A percentile compares a stretch with the other conserved stretches of the same genome.
Conservation (phyloP, 2,329 filamentous ascomycete species). For the Aureobasidium namibiae region DNA sequence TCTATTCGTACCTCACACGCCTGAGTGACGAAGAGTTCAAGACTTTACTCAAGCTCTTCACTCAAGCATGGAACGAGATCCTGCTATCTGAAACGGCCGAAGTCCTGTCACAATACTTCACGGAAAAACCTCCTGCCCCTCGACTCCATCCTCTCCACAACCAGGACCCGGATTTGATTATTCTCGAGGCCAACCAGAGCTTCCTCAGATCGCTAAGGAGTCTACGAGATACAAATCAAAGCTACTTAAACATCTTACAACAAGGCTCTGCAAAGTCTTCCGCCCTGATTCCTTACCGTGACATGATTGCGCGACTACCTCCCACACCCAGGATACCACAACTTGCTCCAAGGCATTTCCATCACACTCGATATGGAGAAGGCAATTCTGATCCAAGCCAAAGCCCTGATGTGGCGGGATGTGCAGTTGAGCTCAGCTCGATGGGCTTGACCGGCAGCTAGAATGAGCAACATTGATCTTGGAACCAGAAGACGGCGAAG, state of each 20-base stretch:
- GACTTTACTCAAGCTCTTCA: background rate
- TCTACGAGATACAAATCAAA: background rate
- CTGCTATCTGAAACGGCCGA: background rate
- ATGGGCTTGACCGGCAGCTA: background rate
- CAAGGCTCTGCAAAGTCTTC: background rate
- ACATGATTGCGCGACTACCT: no score
- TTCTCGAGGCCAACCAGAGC: background rate
- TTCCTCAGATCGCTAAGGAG: background rate
- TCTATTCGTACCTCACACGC: background rate
- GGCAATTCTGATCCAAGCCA: background rate
- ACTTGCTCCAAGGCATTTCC: background rate
- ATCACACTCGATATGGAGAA: background rate
- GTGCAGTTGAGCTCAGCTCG: background rate
- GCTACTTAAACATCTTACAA: background rate
- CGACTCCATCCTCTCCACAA: background rate
- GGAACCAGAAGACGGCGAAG: no score
- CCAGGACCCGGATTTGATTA: background rate
- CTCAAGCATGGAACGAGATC: background rate
- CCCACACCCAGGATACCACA: background rate
- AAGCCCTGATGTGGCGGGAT: background rate
- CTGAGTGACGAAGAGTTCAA: background rate
- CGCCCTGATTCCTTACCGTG: background rate
- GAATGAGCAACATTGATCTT: background rate
- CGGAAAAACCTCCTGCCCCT: background rate
- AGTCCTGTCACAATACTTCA: background rate